Evolutionary conservation across 768 basidiomycete species (phyloP), one percentile per base, ranked within the genome.

Genomic region (Trametes cinnabarina): DNA sequence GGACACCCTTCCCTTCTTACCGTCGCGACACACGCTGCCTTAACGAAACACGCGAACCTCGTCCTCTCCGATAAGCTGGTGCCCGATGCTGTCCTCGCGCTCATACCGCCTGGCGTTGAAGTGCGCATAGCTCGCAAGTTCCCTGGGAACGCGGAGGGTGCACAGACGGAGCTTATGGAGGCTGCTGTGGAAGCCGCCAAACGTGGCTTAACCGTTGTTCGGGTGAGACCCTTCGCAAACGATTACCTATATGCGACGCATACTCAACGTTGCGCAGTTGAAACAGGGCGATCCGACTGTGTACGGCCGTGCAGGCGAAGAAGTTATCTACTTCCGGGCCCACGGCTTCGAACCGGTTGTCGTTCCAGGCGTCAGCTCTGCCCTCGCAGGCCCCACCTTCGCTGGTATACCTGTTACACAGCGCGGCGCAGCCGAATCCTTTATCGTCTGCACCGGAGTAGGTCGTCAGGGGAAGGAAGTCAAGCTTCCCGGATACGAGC

Each of bases 241-340:
- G 10, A 35, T n/a, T 3, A 25, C 19, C 9, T 30, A 19, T 8
- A 14, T 51, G 8, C 1, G 20, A 30, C 11, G 8, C 37, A 40
- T 57, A 47, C 43, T 37, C n/a, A 34, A n/a, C 17, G 4, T 22
- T 14, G 10, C 42, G 20, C 48, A 93, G 90, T 79, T 99, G 17
- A 98, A 99, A 75, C 97, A 98, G 78, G 97, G 97, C 12, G 97
- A 99, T 69, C 97, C 97, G 11, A 87, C 89, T 15, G 85, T 99
- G 0, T 99, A 97, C 68, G 97, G 92, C 3, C 86, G 97, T 22
- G 89, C 89, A 0, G 95, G 95, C 28, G 96, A 98, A 69, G 97
- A 99, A 73, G 84, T 98, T 1, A 79, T 96, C 20, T 93, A 89
- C 74, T 96, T 98, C 82, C 86, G 95, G 12, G 73, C 83, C 46